These are phyloP conservation scores for Acer saccharum DNA, from an alignment of 345 rosid species.

Conservation along the genomic window DNA sequence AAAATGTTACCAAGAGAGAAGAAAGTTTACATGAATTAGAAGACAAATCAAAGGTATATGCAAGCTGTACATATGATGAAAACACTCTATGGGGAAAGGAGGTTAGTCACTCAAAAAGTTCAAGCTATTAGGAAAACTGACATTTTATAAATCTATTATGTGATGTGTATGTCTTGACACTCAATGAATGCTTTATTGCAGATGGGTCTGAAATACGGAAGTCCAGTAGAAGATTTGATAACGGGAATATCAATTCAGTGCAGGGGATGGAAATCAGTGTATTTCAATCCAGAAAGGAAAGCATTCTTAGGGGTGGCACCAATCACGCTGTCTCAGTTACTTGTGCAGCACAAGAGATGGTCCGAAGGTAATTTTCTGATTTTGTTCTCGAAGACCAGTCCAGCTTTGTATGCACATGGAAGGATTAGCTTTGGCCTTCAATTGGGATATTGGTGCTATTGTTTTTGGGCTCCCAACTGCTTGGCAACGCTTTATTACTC, in stretches of 20 bases:
- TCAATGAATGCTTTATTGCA: constrained; percentile 28
- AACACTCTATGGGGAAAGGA: constrained; percentile 51
- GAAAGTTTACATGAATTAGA: constrained; percentile 28
- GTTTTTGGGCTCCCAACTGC: constrained; percentile 52
- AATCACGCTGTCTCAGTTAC: constrained; percentile 51
- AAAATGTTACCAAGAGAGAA: background rate
- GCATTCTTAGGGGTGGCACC: constrained; percentile 71
- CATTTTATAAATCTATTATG: no score
- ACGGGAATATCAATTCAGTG: constrained; percentile 76
- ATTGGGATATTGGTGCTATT: constrained; percentile 45
- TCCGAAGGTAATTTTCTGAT: constrained; percentile 77
- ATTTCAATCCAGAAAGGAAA: constrained; percentile 47
- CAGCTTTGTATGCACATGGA: constrained; percentile 52
- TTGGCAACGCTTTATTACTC: constrained; percentile 42
- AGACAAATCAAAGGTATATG: constrained; percentile 33
- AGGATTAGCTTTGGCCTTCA: constrained; percentile 52
- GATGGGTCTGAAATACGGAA: constrained; percentile 76
- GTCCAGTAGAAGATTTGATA: constrained; percentile 75
- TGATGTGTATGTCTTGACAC: background rate
- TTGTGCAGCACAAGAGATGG: constrained; percentile 83
- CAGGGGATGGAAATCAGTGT: constrained; percentile 72
- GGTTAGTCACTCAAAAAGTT: constrained; percentile 18
- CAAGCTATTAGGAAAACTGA: no score
- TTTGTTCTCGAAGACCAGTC: constrained; percentile 57
- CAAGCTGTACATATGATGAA: constrained; percentile 36